Conservation (phyloP, 345 rosid genomes). For the Schrenkiella parvula region DNA sequence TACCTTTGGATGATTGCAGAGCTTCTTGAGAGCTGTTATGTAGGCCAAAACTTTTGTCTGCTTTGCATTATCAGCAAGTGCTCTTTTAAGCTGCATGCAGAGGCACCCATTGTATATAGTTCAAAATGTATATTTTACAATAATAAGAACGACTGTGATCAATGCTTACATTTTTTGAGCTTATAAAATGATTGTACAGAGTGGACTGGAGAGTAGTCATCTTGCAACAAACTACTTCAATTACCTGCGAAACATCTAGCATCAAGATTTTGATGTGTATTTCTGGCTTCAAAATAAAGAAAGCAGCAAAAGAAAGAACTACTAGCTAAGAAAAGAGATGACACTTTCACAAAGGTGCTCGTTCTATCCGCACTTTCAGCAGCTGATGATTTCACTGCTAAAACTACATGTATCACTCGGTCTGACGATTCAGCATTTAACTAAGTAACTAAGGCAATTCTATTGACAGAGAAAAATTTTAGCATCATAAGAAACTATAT, state of each 20-base stretch:
- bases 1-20: slow-evolving; percentile 99
- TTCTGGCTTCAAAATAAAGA: neutral
- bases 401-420: neutral
- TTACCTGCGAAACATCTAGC: slow-evolving; percentile 54
- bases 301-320: slow-evolving; percentile 6
- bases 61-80: slow-evolving; percentile 72
- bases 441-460: slow-evolving; percentile 4
- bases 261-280: slow-evolving; percentile 22
- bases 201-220: slow-evolving; percentile 88
- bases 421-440: neutral
- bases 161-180: slow-evolving; percentile 82
- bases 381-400: neutral
- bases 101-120: slow-evolving; percentile 14
- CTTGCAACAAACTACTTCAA: slow-evolving; percentile 99
- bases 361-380: neutral
- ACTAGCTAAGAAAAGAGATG: slow-evolving; percentile 9
- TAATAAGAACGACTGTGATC: slow-evolving; percentile 15
- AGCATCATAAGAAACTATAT: neutral
- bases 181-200: slow-evolving; percentile 86
- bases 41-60: slow-evolving; percentile 92
- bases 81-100: slow-evolving; percentile 68
- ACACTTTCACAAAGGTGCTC: slow-evolving; percentile 5
- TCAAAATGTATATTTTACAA: neutral
- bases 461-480: neutral
- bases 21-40: slow-evolving; percentile 98